Base-by-base conservation (phyloP, 192 early-diverging fungal species). In the Nowakowskiella sp. region DNA sequence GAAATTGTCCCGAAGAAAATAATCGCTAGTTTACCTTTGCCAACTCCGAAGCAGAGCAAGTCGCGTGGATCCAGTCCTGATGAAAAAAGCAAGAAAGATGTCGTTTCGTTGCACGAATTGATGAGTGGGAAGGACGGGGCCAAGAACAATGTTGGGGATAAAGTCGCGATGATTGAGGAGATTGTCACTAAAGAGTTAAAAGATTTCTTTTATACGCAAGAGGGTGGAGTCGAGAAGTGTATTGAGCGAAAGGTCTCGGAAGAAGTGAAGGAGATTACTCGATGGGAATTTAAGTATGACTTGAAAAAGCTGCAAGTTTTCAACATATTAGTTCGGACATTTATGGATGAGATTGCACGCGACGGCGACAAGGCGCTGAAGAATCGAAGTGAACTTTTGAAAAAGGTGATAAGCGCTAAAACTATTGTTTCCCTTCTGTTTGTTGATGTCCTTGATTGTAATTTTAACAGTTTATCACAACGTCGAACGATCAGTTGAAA, bases 241-340 rank as follows among this genome's bases (percentile, higher is more conserved):
- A 62, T 43, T 45, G 64, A 53, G 61, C 29, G 54, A 67, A 62
- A 66, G 13, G 50, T 77, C 31, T 65, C 74, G 4, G 77, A 76
- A 2, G 76, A 83, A 59, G 71, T 86, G 39, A 89, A 90, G 55
- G 85, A 91, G 55, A 77, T 89, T 30, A 91, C 87, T 2, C 81
- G 86, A 9, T 49, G 88, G 5, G 89, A 91, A 67, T 89, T 90
- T 72, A 81, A 85, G 33, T 80, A 91, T 62, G 83, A 82, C 53
- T 64, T 91, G 52, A 71, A 74, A 48, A 91, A 91, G 70, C 78
- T 74, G 44, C 85, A 90, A 62, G 58, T 91, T 25, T 77, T 88
- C 30, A 73, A 71, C 48, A 68, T 87, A 3, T 63, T 88, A 27
- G 57, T 90, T 16, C 61, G 74, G 0, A 73, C 76, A 19, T 59